Conservation (phyloP, 1,139 yeast species). For the Diutina catenulata region DNA sequence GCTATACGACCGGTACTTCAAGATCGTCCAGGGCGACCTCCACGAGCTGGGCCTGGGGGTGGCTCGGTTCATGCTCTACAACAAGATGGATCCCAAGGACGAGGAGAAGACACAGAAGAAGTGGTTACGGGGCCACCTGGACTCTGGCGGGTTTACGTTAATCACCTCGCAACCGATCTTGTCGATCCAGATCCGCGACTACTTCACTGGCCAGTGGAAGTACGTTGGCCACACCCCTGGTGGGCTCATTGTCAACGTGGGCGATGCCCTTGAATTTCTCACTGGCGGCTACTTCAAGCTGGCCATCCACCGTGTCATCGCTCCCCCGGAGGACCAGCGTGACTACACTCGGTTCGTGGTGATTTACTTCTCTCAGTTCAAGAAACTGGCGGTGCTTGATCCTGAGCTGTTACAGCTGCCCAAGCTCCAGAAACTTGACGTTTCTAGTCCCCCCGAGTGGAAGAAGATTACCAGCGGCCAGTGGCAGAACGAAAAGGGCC, state of each 20-base stretch:
- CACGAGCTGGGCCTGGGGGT: constrained; percentile 22
- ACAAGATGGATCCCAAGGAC: constrained; percentile 18
- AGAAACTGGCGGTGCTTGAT: constrained; percentile 19
- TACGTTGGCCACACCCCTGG: constrained; percentile 34
- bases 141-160: constrained; percentile 36
- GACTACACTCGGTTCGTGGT: constrained; percentile 26
- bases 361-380: constrained; percentile 33
- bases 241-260: constrained; percentile 36
- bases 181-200: constrained; percentile 38
- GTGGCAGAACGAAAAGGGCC: constrained; percentile 32
- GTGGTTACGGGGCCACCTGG: constrained; percentile 42
- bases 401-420: constrained; percentile 30
- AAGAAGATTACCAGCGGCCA: constrained; percentile 21
- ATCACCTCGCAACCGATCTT: constrained; percentile 37
- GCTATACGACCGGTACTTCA: constrained; percentile 20
- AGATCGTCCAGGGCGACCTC: constrained; percentile 18
- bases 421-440: constrained; percentile 19
- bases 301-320: constrained; percentile 33
- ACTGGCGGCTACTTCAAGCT: constrained; percentile 40
- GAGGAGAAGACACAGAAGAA: constrained; percentile 19
- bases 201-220: constrained; percentile 34
- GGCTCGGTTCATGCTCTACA: constrained; percentile 31
- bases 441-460: constrained; percentile 22
- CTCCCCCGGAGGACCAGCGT: constrained; percentile 33
- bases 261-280: constrained; percentile 36